Evolutionary conservation across 2,329 filamentous ascomycete species (phyloP), one percentile per base, ranked within the genome.

Genomic region (Epichloe typhina): DNA sequence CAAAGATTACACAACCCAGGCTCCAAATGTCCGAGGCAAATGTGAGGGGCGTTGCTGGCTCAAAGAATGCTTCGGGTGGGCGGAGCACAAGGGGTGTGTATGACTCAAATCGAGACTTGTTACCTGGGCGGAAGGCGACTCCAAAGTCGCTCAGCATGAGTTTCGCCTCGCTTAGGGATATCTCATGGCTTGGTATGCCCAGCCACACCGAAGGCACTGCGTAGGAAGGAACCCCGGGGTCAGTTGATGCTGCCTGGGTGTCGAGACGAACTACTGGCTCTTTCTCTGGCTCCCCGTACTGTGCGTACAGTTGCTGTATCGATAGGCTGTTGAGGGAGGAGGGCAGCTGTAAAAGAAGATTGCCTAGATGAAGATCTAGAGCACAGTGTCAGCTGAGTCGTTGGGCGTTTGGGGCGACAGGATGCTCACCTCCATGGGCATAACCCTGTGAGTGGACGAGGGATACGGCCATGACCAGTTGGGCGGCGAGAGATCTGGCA

Each of bases 361-460:
- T 69, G n/a, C 64, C 63, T 3, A 59, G 49, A 47, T 69, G 63
- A 44, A 69, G 53, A 52, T 62, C 65, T 61, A 26, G 36, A 12
- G 37, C 7, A 46, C 7, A 13, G 21, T 4, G 37, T 50, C 33
- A 49, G 42, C 19, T 17, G 37, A 46, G 47, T 31, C 26, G 26
- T 31, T 31, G 7, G 26, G 8, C 26, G 8, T 31, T 31, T 31
- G 26, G 8, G 26, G 26, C 8, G 26, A 31, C 3, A 8, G 26
- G 8, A 9, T 31, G 23, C 43, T 47, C 35, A 59, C 59, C 59
- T 53, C 65, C 64, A 55, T 31, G 26, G 26, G 26, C 26, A 31
- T 31, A 31, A 31, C 26, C 26, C 26, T 31, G 26, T 31, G 26
- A 31, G 26, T 31, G 26, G 26, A 31, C 53, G 49, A 60, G 58